phyloP scores from a whole-genome alignment of 768 basidiomycete species.

The Russula sp. region DNA sequence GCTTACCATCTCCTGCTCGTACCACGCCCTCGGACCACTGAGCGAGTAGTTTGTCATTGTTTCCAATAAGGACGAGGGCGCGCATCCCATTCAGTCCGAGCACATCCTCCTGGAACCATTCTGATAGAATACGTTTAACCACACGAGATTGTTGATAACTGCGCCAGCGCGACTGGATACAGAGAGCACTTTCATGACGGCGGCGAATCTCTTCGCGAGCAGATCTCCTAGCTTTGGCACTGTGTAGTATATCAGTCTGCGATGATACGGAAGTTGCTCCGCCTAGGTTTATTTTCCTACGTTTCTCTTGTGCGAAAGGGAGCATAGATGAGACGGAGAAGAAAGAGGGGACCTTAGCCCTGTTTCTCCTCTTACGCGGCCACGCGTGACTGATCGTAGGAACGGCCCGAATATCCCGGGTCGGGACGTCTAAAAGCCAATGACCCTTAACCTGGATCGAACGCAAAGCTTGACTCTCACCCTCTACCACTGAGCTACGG shows the following conservation, averaged over 20 bases:
- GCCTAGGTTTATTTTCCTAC: conserved; percentile 72
- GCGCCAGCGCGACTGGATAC: conserved; percentile 71
- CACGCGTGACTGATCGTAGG: background rate
- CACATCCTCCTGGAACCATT: conserved; percentile 51
- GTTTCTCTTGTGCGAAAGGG: conserved; percentile 50
- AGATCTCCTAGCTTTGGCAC: conserved; percentile 57
- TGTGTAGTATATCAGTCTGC: conserved; percentile 55
- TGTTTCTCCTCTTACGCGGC: conserved; percentile 19
- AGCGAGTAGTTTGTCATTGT: conserved; percentile 46
- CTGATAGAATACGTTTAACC: conserved; percentile 47
- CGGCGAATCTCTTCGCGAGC: conserved; percentile 56
- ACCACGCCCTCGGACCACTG: conserved; percentile 46
- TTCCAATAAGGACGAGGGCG: conserved; percentile 60
- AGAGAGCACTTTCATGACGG: conserved; percentile 55
- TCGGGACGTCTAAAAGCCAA: background rate
- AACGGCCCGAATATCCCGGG: background rate
- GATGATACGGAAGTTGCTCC: conserved; percentile 54
- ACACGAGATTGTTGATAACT: conserved; percentile 44
- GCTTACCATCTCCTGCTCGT: conserved; percentile 35
- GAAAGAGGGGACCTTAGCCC: background rate
- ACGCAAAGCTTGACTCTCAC: conserved; percentile 13
- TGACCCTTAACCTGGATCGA: conserved; percentile 29
- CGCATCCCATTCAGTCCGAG: conserved; percentile 56
- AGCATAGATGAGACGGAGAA: conserved; percentile 34
- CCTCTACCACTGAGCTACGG: conserved; percentile 20